A percentile compares a stretch with the other conserved stretches of the same genome.
phyloP scores from a whole-genome alignment of 257 asterid genomes.

The Solanum chmielewskii region DNA sequence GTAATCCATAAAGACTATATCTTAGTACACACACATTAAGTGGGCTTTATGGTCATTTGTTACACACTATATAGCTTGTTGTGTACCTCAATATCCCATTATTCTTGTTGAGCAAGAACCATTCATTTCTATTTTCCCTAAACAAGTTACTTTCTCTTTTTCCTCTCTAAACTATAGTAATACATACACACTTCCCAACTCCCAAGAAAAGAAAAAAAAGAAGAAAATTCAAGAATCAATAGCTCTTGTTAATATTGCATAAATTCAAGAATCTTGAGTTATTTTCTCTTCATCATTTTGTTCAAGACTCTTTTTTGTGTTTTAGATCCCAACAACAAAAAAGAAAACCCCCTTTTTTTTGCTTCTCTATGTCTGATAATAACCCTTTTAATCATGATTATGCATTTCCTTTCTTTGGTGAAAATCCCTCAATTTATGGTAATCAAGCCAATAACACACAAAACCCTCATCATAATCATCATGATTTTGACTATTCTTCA shows the following conservation, averaged over 20 bases:
- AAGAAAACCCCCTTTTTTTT: neutral
- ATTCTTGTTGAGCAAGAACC: conserved; percentile 1
- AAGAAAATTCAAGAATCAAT: neutral
- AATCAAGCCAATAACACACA: conserved; percentile 12
- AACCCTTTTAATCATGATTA: conserved; percentile 23
- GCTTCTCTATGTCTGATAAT: conserved; percentile 35
- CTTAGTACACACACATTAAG: neutral
- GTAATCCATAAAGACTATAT: neutral
- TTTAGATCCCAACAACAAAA: neutral
- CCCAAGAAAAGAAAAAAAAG: neutral
- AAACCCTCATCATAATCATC: conserved; percentile 13
- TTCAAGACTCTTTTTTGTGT: neutral
- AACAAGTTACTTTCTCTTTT: neutral
- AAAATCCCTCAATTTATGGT: conserved; percentile 18
- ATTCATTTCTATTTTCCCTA: neutral
- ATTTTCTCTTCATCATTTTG: neutral
- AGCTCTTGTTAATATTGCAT: neutral
- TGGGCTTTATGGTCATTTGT: neutral
- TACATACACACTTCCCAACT: conserved; percentile 1
- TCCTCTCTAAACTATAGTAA: neutral
- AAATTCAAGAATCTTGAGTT: conserved; percentile 2
- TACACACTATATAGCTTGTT: neutral
- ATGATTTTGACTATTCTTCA: conserved; percentile 14
- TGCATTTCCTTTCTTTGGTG: conserved; percentile 32
- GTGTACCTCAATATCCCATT: conserved; percentile 1